Conservation (phyloP, 2,329 filamentous ascomycete species). For the Leptosphaerulina australis region DNA sequence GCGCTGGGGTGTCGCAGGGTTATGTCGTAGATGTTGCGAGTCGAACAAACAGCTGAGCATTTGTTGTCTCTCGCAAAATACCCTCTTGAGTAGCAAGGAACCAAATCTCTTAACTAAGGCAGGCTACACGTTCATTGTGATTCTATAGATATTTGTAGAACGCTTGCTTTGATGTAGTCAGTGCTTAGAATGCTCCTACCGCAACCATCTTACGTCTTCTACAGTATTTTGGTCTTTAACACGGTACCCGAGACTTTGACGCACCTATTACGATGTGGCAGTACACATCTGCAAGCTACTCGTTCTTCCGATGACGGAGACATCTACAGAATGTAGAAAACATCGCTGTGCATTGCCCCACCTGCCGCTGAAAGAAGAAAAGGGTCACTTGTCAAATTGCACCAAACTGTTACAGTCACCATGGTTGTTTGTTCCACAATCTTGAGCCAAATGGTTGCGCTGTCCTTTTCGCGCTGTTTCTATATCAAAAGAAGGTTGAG, state of each 20-base stretch:
- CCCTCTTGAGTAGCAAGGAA: no score
- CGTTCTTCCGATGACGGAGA: slow-evolving; percentile 73
- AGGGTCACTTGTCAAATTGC: slow-evolving; percentile 52
- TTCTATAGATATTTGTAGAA: no score
- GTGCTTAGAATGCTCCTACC: neutral
- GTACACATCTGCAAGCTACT: slow-evolving; percentile 58
- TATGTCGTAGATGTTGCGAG: no score
- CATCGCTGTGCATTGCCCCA: slow-evolving; percentile 52
- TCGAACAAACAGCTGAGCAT: no score
- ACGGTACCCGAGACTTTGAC: neutral
- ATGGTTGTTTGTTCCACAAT: slow-evolving; percentile 64
- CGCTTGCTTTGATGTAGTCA: no score
- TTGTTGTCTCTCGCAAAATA: no score
- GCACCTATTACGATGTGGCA: neutral
- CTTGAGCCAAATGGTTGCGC: slow-evolving; percentile 65
- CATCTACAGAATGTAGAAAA: slow-evolving; percentile 72
- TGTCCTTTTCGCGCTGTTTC: slow-evolving; percentile 76
- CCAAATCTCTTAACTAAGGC: no score
- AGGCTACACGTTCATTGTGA: no score
- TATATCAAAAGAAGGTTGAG: slow-evolving; percentile 74
- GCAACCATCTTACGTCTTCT: neutral
- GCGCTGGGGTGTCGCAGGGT: no score
- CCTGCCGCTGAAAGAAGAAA: slow-evolving; percentile 40
- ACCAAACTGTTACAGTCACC: slow-evolving; percentile 69
- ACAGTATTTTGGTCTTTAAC: neutral